Evolutionary conservation across 495 filamentous ascomycete genomes (phyloP).

Genomic region (Choiromyces venosus): DNA sequence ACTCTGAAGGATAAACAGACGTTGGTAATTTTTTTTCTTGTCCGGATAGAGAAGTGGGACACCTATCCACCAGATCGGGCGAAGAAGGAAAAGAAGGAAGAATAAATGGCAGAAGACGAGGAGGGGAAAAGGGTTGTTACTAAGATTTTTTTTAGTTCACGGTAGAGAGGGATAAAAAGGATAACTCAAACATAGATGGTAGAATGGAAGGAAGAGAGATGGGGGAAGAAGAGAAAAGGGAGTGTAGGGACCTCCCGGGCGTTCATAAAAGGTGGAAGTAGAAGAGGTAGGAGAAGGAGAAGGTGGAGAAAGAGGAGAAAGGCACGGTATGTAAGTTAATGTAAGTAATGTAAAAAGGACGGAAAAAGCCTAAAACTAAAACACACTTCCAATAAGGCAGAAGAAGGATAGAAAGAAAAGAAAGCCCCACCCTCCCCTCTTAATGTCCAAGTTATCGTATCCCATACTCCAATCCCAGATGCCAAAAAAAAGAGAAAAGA

Average conservation of each 20-base stretch:
- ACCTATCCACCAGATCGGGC: neutral
- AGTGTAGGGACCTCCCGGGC: neutral
- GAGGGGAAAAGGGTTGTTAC: no score
- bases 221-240: neutral
- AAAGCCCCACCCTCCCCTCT: neutral
- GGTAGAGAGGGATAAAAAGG: neutral
- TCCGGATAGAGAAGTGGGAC: neutral
- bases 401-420: neutral
- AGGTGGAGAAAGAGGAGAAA: neutral
- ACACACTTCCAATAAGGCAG: neutral
- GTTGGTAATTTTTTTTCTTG: neutral
- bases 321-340: neutral
- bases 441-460: conserved; percentile 42
- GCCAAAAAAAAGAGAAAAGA: conserved; percentile 37
- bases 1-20: neutral
- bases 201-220: neutral
- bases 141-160: neutral
- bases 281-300: neutral
- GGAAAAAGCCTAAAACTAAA: neutral
- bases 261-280: neutral
- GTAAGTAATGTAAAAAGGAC: neutral
- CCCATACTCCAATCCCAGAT: conserved; percentile 42
- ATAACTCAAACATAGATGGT: neutral
- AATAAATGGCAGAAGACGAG: neutral
- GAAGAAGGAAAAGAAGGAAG: neutral